Percentiles rank a stretch among this genome's conserved stretches.
phyloP scores from a whole-genome alignment of 1,139 yeast genomes.

The Debaryomyces sp. region DNA sequence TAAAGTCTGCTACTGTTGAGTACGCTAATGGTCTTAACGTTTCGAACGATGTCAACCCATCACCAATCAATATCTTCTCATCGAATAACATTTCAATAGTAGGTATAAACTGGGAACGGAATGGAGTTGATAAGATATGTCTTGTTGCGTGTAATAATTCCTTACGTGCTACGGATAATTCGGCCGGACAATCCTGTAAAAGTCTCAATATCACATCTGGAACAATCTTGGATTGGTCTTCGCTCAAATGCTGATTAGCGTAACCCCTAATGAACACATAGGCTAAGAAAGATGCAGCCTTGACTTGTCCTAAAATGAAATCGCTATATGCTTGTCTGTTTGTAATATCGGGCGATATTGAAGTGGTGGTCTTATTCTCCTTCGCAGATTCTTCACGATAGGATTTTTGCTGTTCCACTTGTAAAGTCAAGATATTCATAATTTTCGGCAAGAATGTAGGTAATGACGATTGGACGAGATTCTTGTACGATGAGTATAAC shows the following conservation, averaged over 20 bases:
- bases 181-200: constrained; percentile 96
- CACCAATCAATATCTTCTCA: constrained; percentile 87
- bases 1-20: constrained; percentile 93
- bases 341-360: constrained; percentile 64
- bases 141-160: constrained; percentile 93
- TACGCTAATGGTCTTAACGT: constrained; percentile 89
- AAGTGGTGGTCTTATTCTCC: constrained; percentile 54
- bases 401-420: constrained; percentile 56
- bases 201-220: constrained; percentile 88
- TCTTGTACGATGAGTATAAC: constrained; percentile 83
- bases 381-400: constrained; percentile 59
- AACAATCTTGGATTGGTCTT: constrained; percentile 65
- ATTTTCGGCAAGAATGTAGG: constrained; percentile 83
- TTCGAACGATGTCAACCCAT: constrained; percentile 88
- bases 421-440: constrained; percentile 70
- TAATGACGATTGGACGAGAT: constrained; percentile 68
- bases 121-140: constrained; percentile 89
- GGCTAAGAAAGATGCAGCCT: constrained; percentile 94
- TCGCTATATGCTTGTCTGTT: constrained; percentile 86
- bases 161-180: constrained; percentile 86
- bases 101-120: constrained; percentile 79
- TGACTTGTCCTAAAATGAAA: constrained; percentile 92
- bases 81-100: constrained; percentile 84
- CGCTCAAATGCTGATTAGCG: constrained; percentile 63
- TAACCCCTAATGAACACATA: constrained; percentile 87